These are phyloP conservation scores for Globisporangium viniferum DNA, from an alignment of 352 stramenopile genomes.

Conservation along the genomic window DNA sequence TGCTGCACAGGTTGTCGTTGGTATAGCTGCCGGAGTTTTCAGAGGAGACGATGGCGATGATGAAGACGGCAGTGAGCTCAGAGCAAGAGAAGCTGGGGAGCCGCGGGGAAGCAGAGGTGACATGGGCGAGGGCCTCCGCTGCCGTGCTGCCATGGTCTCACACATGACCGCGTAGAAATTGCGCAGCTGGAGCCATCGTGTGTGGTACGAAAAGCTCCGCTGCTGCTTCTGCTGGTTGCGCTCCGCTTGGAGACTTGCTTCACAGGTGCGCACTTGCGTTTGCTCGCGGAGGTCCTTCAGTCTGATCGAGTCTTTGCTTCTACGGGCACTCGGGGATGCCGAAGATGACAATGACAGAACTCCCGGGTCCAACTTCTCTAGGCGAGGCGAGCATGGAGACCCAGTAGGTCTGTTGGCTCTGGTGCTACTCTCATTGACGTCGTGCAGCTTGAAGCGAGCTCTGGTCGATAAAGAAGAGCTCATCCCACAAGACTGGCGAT, in stretches of 20 bases:
- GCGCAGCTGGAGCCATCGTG: constrained; percentile 43
- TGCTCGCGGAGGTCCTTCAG: constrained; percentile 45
- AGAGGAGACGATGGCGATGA: neutral
- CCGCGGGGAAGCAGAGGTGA: neutral
- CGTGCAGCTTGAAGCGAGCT: neutral
- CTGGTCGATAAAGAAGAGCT: neutral
- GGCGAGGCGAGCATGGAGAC: neutral
- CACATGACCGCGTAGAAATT: constrained; percentile 42
- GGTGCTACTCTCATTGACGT: neutral
- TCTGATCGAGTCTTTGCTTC: constrained; percentile 14
- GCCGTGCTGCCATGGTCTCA: constrained; percentile 14
- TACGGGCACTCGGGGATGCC: neutral
- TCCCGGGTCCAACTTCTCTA: constrained; percentile 3
- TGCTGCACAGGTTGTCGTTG: neutral
- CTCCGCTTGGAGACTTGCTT: constrained; percentile 19
- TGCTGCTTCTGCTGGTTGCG: constrained; percentile 34
- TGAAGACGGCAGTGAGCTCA: neutral
- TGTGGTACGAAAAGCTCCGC: constrained; percentile 32
- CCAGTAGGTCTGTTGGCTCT: neutral
- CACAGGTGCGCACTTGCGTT: constrained; percentile 15
- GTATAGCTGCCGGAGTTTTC: neutral
- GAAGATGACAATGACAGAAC: neutral
- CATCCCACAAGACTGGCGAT: neutral
- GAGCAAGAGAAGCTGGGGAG: neutral
- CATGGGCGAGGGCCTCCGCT: constrained; percentile 1